Base-by-base conservation (phyloP, 1,284 basidiomycete species). In the Apiotrichum akiyoshidainum region DNA sequence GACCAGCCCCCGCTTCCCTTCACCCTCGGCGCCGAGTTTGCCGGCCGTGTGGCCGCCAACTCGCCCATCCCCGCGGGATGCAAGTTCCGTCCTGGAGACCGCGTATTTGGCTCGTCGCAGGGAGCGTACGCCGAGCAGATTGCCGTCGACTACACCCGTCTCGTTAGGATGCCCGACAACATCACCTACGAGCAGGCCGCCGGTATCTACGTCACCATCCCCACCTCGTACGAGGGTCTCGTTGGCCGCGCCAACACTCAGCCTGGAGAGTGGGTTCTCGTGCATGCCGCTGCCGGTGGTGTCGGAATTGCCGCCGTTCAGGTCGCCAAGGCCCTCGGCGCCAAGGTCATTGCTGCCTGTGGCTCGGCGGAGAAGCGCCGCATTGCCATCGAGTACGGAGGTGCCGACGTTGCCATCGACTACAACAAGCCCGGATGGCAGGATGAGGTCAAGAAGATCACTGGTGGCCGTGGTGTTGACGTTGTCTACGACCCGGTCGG, bases 281-380 rank as follows among this genome's bases (percentile, higher is more conserved):
- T 95, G 8, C 88, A 88, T 53, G 92, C 90, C 12, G 88, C 88
- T n/a, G 90, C 90, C 1, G 77, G 77, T 7, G 94, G 94, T 31
- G 93, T 99, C 5, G 95, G 95, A 1, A 86, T 97, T 51, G 86
- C 87, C 10, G 93, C 93, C 5, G 86, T 92, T 16, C 93, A 96
- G 72, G 82, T 95, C 54, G 92, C 90, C 17, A 94, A 94, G 83
- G 70, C 64, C 19, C 67, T 77, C 26, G 77, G 77, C n/a, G 77
- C 75, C 56, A 78, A 74, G 52, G 80, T 82, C 48, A 81, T 82
- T 17, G 81, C 80, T 0, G 79, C 79, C 0, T 79, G 77, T 12
- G 74, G 74, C 0, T 68, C 73, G 4, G 67, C 66, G n/a, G 71
- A 69, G n/a, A 82, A 82, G 65, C 68, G 79, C 14, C 59, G 69